A percentile compares a stretch with the other conserved stretches of the same genome.
phyloP scores from a whole-genome alignment of 352 stramenopile genomes.

The Pythium dissotocum region DNA sequence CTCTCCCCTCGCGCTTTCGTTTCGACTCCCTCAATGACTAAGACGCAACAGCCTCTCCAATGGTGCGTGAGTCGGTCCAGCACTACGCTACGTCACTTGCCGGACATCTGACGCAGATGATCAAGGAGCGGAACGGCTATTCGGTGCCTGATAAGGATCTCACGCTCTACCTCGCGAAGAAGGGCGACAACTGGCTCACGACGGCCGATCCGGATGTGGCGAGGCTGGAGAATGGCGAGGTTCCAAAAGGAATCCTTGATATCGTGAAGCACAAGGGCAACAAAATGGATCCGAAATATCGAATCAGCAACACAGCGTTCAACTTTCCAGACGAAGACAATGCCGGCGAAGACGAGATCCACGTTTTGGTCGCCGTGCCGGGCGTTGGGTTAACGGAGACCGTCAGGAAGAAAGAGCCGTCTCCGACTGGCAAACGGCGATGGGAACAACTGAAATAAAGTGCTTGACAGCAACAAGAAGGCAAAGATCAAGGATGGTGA shows the following conservation, averaged over 20 bases:
- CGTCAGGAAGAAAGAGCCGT: too few species aligned
- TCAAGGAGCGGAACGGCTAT: conserved; percentile 3
- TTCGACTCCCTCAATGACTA: too few species aligned
- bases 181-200: conserved; percentile 19
- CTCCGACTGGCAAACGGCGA: too few species aligned
- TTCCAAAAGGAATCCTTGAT: conserved; percentile 20
- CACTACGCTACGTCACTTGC: too few species aligned
- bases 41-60: too few species aligned
- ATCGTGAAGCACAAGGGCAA: conserved; percentile 21
- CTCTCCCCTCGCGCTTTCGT: too few species aligned
- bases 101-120: conserved; percentile 16
- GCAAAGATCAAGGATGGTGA: too few species aligned
- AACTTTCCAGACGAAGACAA: conserved; percentile 15
- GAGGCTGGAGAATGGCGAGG: conserved; percentile 21
- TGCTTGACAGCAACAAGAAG: too few species aligned
- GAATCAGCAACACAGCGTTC: conserved; percentile 21
- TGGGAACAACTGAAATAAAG: too few species aligned
- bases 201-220: conserved; percentile 19
- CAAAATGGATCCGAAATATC: conserved; percentile 18
- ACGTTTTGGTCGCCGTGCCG: conserved; percentile 21
- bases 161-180: conserved; percentile 22
- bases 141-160: conserved; percentile 8
- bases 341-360: conserved; percentile 18
- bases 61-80: too few species aligned
- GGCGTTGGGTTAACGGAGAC: too few species aligned